Base-by-base conservation (phyloP, 2,329 filamentous ascomycete genomes). In the Botrytis sinoallii region DNA sequence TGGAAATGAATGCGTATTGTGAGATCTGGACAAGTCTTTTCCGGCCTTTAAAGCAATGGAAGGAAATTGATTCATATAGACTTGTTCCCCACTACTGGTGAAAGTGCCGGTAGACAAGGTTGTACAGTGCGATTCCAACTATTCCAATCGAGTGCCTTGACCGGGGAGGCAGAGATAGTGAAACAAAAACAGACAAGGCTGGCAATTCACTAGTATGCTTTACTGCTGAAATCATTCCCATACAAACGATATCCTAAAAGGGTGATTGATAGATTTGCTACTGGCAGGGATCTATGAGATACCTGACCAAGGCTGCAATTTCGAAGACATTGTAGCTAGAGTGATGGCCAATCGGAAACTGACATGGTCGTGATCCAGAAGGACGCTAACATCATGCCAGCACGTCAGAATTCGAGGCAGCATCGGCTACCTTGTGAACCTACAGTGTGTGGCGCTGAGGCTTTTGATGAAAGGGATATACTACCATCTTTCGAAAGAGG, bases 401-500 rank as follows among this genome's bases (percentile, higher is more conserved):
- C 66, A 68, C 44, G 46, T 72, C 70, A 66, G 60, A 66, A 35
- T 71, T 67, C 20, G 60, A 72, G 46, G 70, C 44, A 57, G 64
- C 64, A 69, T 60, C 46, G 40, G 64, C 48, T 73, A 42, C 55
- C 67, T 61, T 70, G 52, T 40, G 66, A 65, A 46, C 70, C 74
- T 72, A 70, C 65, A 64, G 75, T 65, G 77, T 74, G 78, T 77
- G 77, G 74, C 76, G 77, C 76, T 72, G 72, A 74, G 77, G 74
- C 73, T 74, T 46, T 67, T 71, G 55, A 73, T 68, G 67, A 74
- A 73, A 70, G 66, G 69, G 74, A 75, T 76, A 69, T 74, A 59
- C 75, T 46, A 67, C 44, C 48, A 71, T 48, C 57, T 70, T 55
- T 73, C 48, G 72, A 78, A 78, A 78, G 76, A 77, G 78, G 78